Base-by-base conservation (phyloP, 495 filamentous ascomycete species). In the Lasiosphaeria miniovina region DNA sequence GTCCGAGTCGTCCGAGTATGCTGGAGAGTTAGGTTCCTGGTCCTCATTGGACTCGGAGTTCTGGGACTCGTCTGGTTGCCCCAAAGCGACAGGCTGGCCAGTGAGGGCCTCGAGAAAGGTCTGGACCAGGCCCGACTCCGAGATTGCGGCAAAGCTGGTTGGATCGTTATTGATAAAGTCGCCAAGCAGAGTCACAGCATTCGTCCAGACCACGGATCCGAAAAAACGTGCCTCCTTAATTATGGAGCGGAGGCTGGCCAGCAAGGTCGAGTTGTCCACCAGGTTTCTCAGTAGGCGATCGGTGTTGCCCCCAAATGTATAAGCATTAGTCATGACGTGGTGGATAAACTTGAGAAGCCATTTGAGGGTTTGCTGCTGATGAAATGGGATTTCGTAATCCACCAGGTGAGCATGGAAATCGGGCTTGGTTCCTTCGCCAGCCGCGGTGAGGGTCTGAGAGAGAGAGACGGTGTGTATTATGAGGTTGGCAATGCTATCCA, bases 141-240 rank as follows among this genome's bases (percentile, higher is more conserved):
- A 89, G 63, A 99, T 92, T 15, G 96, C 90, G 34, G 89, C 86
- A 68, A 97, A 98, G 67, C 95, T 99, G 4, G 95, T 98, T 3
- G 95, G 95, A 66, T 99, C 95, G 68, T 98, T 97, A 73, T 99
- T 95, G 59, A 99, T 96, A 77, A 98, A 98, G 67, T 88, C 93
- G 72, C 89, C 93, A 34, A 98, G 80, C 63, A 98, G 91, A 62
- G 87, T 89, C 58, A 94, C 89, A 15, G 90, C 88, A 67, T 89
- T 89, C 57, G 91, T 95, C 95, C 95, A 99, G 14, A 97, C 90
- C 63, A 89, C 85, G 11, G 91, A 90, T 46, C 95, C 95, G 69
- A 91, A 99, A 14, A 89, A 77, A 12, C 73, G 71, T 33, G 86
- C 86, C 59, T 96, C 88, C 55, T 85, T 82, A 56, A 96, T 89